A percentile compares a stretch with the other conserved stretches of the same genome.
These are phyloP conservation scores for Aureobasidium sp. DNA, from an alignment of 2,329 filamentous ascomycete species.

Conservation along the genomic window DNA sequence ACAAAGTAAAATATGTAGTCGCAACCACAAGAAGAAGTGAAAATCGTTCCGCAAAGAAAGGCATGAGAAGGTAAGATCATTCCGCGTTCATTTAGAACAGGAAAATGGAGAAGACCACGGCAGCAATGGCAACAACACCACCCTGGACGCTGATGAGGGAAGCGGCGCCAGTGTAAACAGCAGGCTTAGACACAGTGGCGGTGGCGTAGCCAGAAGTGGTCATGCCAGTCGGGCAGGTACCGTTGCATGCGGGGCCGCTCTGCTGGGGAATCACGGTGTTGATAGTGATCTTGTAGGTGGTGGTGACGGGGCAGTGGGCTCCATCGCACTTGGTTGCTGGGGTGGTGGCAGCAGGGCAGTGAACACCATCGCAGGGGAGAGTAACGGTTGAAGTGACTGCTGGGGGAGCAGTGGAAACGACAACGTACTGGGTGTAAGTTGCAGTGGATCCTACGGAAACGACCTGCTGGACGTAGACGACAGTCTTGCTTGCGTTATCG, in stretches of 20 bases:
- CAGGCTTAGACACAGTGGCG: background rate
- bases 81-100: background rate
- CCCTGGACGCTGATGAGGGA: conserved; percentile 8
- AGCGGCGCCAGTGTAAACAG: conserved; percentile 7
- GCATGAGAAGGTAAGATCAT: background rate
- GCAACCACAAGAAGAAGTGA: background rate
- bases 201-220: background rate
- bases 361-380: background rate
- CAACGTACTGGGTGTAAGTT: background rate
- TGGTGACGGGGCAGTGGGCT: background rate
- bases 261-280: conserved; percentile 2
- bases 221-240: background rate
- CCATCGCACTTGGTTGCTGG: background rate
- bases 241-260: background rate
- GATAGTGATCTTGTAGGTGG: conserved; percentile 2
- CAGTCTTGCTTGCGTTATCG: background rate
- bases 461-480: conserved; percentile 8
- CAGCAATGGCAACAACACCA: conserved; percentile 1
- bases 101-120: background rate
- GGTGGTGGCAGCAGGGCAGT: background rate
- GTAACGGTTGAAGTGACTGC: conserved; percentile 23
- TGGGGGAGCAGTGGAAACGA: conserved; percentile 17
- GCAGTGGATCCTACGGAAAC: background rate
- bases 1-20: background rate
- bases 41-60: background rate